Base-by-base conservation (phyloP, 73 alveolate genomes). In the Paramecium caudatum region DNA sequence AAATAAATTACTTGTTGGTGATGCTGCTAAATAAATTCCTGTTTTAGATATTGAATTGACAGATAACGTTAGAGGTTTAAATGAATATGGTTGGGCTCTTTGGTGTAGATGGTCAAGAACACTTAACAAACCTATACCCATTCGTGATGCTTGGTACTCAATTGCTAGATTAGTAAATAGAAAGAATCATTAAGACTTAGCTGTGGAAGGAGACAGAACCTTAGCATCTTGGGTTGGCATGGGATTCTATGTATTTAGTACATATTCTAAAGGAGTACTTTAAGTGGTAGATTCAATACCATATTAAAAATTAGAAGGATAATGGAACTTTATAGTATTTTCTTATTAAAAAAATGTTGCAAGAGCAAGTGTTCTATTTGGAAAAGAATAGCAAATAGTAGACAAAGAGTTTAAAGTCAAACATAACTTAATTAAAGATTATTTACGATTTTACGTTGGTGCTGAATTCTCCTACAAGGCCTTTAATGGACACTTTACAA, bases 101-200 rank as follows among this genome's bases (percentile, higher is more conserved):
- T 74, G 88, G 88, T 37, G 43, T 13, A 74, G 65, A 43, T 74
- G 88, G 88, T 41, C 47, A 9, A 41, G 88, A 23, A 74, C 88
- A 17, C 25, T 30, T 21, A 12, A 30, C 19, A 12, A 43, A 74
- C 61, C 83, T 0, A 65, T 41, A 0, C 33, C 0, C 17, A 21
- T n/a, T 3, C 16, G 33, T 39, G 46, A n/a, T 37, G 46, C 27
- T 41, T 41, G 88, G 88, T 17, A 74, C 15, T 16, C 23, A 0
- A 9, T 74, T 36, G 88, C 88, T 0, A 74, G 88, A 45, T 13
- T 74, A 8, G 32, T 68, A 1, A 39, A 19, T 21, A 13, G 32
- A 17, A 74, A 17, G 15, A 27, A 13, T 4, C 62, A 74, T 43
- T 5, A 19, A 74, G 88, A 74, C n/a, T 32, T 68, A 27, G 46